phyloP scores from a whole-genome alignment of 257 asterid genomes.

The Nyctanthes arbortristis region DNA sequence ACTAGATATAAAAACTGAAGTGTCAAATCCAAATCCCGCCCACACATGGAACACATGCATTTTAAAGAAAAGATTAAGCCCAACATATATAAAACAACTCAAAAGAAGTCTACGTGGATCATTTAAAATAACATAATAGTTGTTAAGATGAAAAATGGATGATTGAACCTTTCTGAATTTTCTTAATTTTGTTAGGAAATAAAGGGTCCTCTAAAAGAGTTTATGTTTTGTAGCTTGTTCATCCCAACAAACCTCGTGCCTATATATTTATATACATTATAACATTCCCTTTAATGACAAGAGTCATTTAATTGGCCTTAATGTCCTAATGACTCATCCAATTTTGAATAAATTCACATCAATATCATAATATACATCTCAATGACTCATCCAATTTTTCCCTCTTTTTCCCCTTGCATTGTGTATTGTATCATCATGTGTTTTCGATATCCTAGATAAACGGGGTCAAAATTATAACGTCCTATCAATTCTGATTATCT shows the following conservation, averaged over 20 bases:
- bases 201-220: not conserved
- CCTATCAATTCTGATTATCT: too few relatives aligned
- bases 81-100: not conserved
- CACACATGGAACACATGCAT: not conserved
- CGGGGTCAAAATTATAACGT: too few relatives aligned
- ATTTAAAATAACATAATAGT: too few relatives aligned
- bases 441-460: too few relatives aligned
- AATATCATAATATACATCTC: too few relatives aligned
- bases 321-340: not conserved
- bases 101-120: not conserved
- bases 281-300: not conserved
- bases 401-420: too few relatives aligned
- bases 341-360: too few relatives aligned
- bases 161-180: not conserved
- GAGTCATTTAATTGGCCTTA: not conserved
- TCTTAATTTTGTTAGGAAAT: not conserved
- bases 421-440: too few relatives aligned
- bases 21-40: not conserved
- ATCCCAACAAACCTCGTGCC: constrained; percentile 3
- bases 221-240: constrained; percentile 1
- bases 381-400: too few relatives aligned
- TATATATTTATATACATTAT: not conserved
- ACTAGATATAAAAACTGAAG: not conserved
- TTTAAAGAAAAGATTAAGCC: not conserved
- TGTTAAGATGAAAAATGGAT: not conserved